Evolutionary conservation across 768 basidiomycete genomes (phyloP).

Genomic region (Phanerochaete sordida): DNA sequence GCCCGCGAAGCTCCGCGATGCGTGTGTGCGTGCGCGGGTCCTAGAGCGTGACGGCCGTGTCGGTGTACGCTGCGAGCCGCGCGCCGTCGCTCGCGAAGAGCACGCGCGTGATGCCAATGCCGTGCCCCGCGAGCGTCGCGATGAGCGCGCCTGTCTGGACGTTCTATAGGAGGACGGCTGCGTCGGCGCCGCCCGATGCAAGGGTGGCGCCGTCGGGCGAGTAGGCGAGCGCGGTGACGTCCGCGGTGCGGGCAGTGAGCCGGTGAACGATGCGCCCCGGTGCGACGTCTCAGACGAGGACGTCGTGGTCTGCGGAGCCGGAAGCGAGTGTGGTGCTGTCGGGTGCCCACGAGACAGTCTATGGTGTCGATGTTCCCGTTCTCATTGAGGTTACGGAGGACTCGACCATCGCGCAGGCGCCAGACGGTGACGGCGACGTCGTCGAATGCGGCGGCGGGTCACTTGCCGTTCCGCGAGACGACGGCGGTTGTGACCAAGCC

Average conservation of each 20-base stretch:
- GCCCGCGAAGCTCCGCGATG: conserved; percentile 11
- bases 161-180: conserved; percentile 21
- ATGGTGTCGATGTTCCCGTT: conserved; percentile 14
- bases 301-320: conserved; percentile 17
- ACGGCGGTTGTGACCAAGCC: conserved; percentile 9
- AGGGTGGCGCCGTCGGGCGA: conserved; percentile 21
- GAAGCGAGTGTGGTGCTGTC: conserved; percentile 20
- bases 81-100: conserved; percentile 18
- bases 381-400: neutral
- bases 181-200: conserved; percentile 20
- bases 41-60: conserved; percentile 11
- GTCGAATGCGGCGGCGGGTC: conserved; percentile 23
- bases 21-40: conserved; percentile 5
- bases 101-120: conserved; percentile 10
- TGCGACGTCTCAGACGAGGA: conserved; percentile 19
- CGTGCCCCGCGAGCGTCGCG: neutral
- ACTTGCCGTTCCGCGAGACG: conserved; percentile 21
- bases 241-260: conserved; percentile 7
- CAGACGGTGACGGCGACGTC: conserved; percentile 26
- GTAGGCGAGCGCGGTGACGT: conserved; percentile 19
- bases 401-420: conserved; percentile 17
- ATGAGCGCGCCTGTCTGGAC: conserved; percentile 5
- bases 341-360: conserved; percentile 23
- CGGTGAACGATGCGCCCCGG: conserved; percentile 6
- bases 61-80: conserved; percentile 12